Base-by-base conservation (phyloP, 805 yeast species). In the Ascoidea asiatica region DNA sequence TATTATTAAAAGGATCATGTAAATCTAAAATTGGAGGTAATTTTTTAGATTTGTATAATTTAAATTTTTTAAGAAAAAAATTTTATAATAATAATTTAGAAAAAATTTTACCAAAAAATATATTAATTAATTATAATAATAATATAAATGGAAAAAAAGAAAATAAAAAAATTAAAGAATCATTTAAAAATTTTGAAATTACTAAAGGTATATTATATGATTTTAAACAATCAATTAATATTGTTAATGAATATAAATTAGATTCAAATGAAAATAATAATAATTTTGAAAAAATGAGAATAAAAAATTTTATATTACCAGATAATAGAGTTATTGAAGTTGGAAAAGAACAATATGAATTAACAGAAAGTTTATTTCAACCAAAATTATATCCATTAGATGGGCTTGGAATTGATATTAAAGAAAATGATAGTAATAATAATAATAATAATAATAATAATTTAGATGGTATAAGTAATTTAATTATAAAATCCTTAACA, bases 11-110 rank as follows among this genome's bases (percentile, higher is more conserved):
- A 56, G 82, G 85, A 41, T 69, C 77, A 4, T 65, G 72, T 48
- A 81, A 76, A 58, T 73, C 85, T 15, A 77, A 75, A 53, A 83
- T 72, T 57, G 96, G 89, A 3, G 97, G 97, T 7, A 90, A 88
- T 58, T 89, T 81, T 58, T 59, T 84, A 45, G 83, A 81, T 58
- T 67, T 75, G 43, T 85, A 83, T 61, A 65, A 79, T 2, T 60
- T 72, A 50, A 66, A 73, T 43, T 73, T 63, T 53, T 69, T 70
- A 49, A 61, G 65, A 46, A 51, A 62, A 38, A 60, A 58, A 46
- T 48, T 58, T 42, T 63, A 65, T 41, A 47, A 56, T 19, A 53
- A 57, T 18, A 57, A 58, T 15, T 63, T 65, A 5, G 59, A 58
- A 17, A 62, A 57, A 46, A 56, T 59, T 46, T 57, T 71, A 37